phyloP scores from a whole-genome alignment of 78 protist genomes.

The Anaeramoeba ignava region DNA sequence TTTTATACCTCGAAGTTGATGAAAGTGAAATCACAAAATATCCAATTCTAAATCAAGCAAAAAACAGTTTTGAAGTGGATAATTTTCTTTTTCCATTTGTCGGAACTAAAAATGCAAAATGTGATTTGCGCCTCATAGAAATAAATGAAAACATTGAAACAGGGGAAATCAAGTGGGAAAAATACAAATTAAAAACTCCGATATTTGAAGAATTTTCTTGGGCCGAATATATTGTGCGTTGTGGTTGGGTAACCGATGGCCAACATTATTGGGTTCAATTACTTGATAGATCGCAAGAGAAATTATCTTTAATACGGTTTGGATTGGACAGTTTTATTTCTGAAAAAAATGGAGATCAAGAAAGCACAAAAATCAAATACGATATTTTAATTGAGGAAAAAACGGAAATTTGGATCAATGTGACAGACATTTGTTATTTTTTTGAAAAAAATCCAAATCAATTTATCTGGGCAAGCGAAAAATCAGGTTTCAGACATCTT shows the following conservation, averaged over 20 bases:
- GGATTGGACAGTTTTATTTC: not conserved
- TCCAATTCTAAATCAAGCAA: not conserved
- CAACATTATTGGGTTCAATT: not conserved
- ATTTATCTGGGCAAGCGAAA: not conserved
- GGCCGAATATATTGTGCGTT: not conserved
- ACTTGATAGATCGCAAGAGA: not conserved
- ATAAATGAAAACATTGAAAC: not conserved
- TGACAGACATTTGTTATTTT: not conserved
- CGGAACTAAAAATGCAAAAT: not conserved
- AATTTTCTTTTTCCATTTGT: not conserved
- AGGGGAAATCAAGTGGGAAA: no score
- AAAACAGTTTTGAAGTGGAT: not conserved
- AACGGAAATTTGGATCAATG: not conserved
- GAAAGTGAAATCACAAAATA: not conserved
- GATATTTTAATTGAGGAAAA: not conserved
- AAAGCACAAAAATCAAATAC: not conserved
- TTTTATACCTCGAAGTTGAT: not conserved
- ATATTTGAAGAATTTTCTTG: not conserved
- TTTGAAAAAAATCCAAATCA: not conserved
- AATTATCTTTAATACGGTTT: not conserved
- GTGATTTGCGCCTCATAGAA: not conserved
- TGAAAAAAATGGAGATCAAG: not conserved
- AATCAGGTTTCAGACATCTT: not conserved
- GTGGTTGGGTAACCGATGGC: not conserved
- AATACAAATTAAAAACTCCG: not conserved